Conservation (phyloP, 192 early-diverging fungal species). For the Piromyces sp. region DNA sequence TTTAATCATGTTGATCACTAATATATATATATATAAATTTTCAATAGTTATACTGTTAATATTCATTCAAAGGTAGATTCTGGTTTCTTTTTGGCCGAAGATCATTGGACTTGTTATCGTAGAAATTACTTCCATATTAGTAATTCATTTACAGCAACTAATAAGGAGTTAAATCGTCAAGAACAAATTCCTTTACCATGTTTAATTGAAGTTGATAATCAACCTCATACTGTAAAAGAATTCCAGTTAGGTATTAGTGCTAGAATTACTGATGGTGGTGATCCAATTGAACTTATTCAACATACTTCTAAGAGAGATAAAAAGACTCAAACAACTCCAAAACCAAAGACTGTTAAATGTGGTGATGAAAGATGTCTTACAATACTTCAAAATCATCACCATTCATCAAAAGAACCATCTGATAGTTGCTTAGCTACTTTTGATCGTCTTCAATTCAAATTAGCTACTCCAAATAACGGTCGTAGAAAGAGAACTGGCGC, state of each 20-base stretch:
- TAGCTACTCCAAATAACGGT: conserved; percentile 87
- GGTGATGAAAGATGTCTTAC: background rate
- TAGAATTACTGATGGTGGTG: conserved; percentile 51
- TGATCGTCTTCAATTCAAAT: conserved; percentile 92
- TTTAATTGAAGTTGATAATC: conserved; percentile 38
- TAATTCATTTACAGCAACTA: conserved; percentile 32
- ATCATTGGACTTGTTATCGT: conserved; percentile 88
- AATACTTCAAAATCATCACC: conserved; percentile 10
- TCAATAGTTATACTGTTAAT: background rate
- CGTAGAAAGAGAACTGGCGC: conserved; percentile 47
- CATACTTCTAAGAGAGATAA: conserved; percentile 86
- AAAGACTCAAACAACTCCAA: conserved; percentile 29
- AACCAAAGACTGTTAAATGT: background rate
- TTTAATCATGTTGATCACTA: background rate
- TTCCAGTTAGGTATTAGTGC: conserved; percentile 68
- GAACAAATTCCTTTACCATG: conserved; percentile 28
- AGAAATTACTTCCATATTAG: conserved; percentile 87
- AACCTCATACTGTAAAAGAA: conserved; percentile 24
- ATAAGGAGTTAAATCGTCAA: conserved; percentile 1
- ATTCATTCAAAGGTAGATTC: conserved; percentile 63
- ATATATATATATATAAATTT: background rate
- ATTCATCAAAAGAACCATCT: background rate
- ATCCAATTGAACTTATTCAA: conserved; percentile 67
- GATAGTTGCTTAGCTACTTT: conserved; percentile 36
- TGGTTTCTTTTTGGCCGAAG: conserved; percentile 76